phyloP scores from a whole-genome alignment of 257 asterid species.

The Lavandula angustifolia region DNA sequence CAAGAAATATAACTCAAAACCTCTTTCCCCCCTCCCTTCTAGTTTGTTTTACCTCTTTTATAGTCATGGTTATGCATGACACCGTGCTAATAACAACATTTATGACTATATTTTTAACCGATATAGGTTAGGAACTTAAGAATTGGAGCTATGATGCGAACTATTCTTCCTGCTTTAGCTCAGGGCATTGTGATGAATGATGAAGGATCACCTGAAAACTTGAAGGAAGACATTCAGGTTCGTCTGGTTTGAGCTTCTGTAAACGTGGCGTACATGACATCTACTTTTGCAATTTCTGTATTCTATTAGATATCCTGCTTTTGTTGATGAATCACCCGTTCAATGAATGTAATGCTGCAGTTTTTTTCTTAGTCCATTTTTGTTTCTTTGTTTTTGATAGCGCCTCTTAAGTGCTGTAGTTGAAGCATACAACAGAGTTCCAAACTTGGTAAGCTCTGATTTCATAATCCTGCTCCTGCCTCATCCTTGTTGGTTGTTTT shows the following conservation, averaged over 20 bases:
- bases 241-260: conserved; percentile 31
- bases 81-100: neutral
- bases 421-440: conserved; percentile 87
- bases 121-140: conserved; percentile 81
- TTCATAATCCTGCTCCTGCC: conserved; percentile 13
- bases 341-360: conserved; percentile 22
- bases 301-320: conserved; percentile 21
- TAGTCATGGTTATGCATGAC: neutral
- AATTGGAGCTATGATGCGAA: conserved; percentile 94
- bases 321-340: conserved; percentile 22
- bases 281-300: conserved; percentile 2
- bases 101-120: conserved; percentile 8
- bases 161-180: conserved; percentile 89
- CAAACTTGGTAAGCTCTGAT: conserved; percentile 63
- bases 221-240: conserved; percentile 78
- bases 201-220: conserved; percentile 45
- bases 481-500: conserved; percentile 27
- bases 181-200: conserved; percentile 76
- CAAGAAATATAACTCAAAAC: neutral
- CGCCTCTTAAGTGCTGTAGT: conserved; percentile 66
- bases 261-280: conserved; percentile 14
- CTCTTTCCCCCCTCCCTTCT: neutral
- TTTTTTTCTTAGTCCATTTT: conserved; percentile 19
- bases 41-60: conserved; percentile 3
- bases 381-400: conserved; percentile 41